Base-by-base conservation (phyloP, 805 yeast genomes). In the Sporopachydermia quercuum region DNA sequence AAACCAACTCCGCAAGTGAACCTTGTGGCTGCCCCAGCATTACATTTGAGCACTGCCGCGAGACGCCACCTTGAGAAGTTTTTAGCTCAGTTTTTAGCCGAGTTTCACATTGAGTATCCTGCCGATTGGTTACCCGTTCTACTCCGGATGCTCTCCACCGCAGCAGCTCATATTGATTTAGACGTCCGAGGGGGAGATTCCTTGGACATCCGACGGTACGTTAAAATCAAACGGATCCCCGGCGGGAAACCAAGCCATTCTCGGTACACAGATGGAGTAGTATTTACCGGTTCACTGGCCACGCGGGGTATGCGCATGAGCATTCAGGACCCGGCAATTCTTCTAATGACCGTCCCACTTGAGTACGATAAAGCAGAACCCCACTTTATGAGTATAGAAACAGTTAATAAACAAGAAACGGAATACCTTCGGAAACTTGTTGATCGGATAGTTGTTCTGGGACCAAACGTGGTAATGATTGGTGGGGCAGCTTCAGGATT, bases 391-490 rank as follows among this genome's bases (percentile, higher is more conserved):
- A 81, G 94, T 51, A 62, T 87, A 41, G 81, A 84, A 42, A 81
- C 93, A 1, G 78, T 89, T 1, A 64, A 84, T 38, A 81, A 89
- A 0, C 97, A 91, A 53, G 96, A 89, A 52, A 64, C 71, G 37
- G 96, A 89, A 48, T 89, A 79, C 51, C 66, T 91, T 37, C 71
- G 77, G 40, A 87, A 85, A 50, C 62, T 89, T 19, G 91, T 86
- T 0, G 78, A 79, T 2, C 66, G 96, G 45, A 73, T 91, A 15
- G 63, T 75, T 3, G 76, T 87, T 0, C 59, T 91, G 42, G 71
- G 70, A 38, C 96, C 99, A 0, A 83, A 74, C 48, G 64, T 91
- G 16, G 67, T 93, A 1, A 70, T 89, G 19, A 78, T 81, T 13
- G 85, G 86, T 11, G 79, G 82, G 17, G 68, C 80, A 5, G 79